phyloP scores from a whole-genome alignment of 2,329 filamentous ascomycete species.

The Cordyceps tenuipes region DNA sequence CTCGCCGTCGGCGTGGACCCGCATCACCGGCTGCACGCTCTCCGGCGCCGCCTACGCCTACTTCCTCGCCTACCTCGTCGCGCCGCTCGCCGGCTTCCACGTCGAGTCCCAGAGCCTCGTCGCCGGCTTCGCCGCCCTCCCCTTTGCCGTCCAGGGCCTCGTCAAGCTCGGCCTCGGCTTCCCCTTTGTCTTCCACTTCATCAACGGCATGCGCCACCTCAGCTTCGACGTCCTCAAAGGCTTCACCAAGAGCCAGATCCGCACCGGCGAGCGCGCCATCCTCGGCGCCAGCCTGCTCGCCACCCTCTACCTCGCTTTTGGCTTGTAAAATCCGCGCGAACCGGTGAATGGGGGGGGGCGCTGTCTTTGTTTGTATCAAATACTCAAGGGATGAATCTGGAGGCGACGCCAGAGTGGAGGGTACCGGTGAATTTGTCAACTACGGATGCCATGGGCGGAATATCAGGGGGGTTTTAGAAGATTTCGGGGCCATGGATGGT shows the following conservation, averaged over 20 bases:
- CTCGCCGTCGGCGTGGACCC: slow-evolving; percentile 62
- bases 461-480: slow-evolving; percentile 4
- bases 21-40: slow-evolving; percentile 70
- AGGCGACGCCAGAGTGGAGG: not conserved
- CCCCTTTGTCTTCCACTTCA: slow-evolving; percentile 50
- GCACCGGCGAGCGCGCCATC: slow-evolving; percentile 37
- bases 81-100: slow-evolving; percentile 62
- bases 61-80: slow-evolving; percentile 69
- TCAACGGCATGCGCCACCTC: slow-evolving; percentile 49
- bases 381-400: not conserved
- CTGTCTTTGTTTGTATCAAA: slow-evolving; percentile 12
- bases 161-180: slow-evolving; percentile 49
- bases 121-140: slow-evolving; percentile 50
- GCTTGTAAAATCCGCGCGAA: slow-evolving; percentile 28
- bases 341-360: too few relatives aligned
- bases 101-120: slow-evolving; percentile 52
- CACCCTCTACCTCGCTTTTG: slow-evolving; percentile 38
- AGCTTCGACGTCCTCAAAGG: slow-evolving; percentile 44
- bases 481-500: not conserved
- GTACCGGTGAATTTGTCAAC: not conserved
- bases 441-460: slow-evolving; percentile 7
- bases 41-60: slow-evolving; percentile 72
- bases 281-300: slow-evolving; percentile 38
- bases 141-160: slow-evolving; percentile 49
- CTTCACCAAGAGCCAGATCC: slow-evolving; percentile 40